These are phyloP conservation scores for Castanea sativa DNA, from an alignment of 306 rosid species.

Conservation along the genomic window DNA sequence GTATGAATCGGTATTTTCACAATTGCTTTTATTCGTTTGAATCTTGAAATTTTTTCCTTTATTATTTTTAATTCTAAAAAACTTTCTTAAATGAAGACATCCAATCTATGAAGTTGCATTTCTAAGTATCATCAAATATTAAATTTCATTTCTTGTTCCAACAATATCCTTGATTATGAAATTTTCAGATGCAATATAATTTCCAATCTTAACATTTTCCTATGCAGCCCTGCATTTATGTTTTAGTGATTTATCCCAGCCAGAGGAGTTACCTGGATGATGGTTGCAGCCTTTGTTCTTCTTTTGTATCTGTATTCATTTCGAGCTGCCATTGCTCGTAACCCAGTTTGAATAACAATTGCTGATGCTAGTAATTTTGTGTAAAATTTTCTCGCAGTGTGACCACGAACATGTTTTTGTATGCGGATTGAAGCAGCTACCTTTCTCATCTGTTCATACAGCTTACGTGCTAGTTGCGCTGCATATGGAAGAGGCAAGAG, in stretches of 20 bases:
- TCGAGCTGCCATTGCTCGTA: slow-evolving; percentile 81
- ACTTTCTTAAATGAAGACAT: background rate
- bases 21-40: background rate
- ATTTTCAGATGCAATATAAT: slow-evolving; percentile 13
- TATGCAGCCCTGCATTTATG: background rate
- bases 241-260: background rate
- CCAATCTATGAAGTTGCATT: background rate
- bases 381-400: slow-evolving; percentile 51
- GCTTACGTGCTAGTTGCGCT: slow-evolving; percentile 68
- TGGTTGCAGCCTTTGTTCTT: slow-evolving; percentile 74
- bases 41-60: background rate
- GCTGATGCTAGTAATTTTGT: slow-evolving; percentile 56
- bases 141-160: background rate
- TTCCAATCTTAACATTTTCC: background rate
- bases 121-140: background rate
- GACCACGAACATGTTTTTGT: slow-evolving; percentile 69
- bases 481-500: slow-evolving; percentile 14
- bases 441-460: slow-evolving; percentile 62
- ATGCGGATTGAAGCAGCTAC: slow-evolving; percentile 78
- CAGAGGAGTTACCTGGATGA: slow-evolving; percentile 58
- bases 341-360: slow-evolving; percentile 67
- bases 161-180: background rate
- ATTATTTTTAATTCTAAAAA: background rate
- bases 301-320: slow-evolving; percentile 59
- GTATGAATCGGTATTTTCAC: background rate